Evolutionary conservation across 495 filamentous ascomycete genomes (phyloP).

Genomic region (Podospora pseudopauciseta): DNA sequence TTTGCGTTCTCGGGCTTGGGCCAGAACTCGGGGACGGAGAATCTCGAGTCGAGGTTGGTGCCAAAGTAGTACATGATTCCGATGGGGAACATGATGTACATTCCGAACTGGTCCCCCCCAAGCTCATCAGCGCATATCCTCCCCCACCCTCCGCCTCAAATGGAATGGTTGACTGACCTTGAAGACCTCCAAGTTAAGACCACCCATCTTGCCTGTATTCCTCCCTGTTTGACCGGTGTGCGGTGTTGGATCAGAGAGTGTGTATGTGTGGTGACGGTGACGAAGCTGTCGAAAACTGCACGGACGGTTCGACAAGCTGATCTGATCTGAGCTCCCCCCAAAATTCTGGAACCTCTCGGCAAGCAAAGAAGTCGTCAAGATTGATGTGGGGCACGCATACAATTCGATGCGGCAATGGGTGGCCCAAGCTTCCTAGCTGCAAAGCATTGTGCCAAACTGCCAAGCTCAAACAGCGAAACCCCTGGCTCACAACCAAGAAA

Average conservation of each 20-base stretch:
- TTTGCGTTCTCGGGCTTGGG: slow-evolving; percentile 80
- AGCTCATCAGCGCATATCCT: background rate
- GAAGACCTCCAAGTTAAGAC: slow-evolving; percentile 91
- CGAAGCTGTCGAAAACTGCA: too few species aligned
- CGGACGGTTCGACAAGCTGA: too few species aligned
- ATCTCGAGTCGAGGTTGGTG: slow-evolving; percentile 91
- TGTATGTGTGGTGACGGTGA: background rate
- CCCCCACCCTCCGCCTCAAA: background rate
- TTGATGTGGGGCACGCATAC: background rate
- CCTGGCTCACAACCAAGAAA: background rate
- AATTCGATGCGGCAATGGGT: background rate
- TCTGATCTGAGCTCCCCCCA: too few species aligned
- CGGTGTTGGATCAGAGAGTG: background rate
- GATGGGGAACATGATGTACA: slow-evolving; percentile 98
- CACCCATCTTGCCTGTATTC: slow-evolving; percentile 53
- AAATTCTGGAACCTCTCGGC: background rate
- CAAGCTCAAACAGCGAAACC: background rate
- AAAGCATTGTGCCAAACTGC: background rate
- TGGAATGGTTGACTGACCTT: slow-evolving; percentile 49
- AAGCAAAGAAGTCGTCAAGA: background rate
- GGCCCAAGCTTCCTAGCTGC: background rate
- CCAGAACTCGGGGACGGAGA: slow-evolving; percentile 90
- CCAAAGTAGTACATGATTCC: slow-evolving; percentile 99
- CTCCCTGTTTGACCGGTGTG: background rate
- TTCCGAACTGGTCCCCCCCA: slow-evolving; percentile 66